Percentiles rank a stretch among this genome's conserved stretches.
phyloP scores from a whole-genome alignment of 2,329 filamentous ascomycete genomes.

The Elsinoe batatas region DNA sequence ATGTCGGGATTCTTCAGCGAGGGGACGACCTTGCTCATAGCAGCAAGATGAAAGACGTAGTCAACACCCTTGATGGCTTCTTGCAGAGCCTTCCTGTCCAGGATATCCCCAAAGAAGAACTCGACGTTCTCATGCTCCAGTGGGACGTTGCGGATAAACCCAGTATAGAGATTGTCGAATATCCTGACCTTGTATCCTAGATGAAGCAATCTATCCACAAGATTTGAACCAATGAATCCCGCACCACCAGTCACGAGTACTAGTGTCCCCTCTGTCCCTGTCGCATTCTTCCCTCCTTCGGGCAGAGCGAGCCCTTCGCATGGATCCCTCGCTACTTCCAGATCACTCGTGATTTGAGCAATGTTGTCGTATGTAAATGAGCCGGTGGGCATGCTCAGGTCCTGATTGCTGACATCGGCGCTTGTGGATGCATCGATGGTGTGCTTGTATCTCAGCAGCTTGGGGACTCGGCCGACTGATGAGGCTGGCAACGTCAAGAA shows the following conservation, averaged over 20 bases:
- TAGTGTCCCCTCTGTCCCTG: not conserved
- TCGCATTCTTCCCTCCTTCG: not conserved
- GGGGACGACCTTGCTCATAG: not conserved
- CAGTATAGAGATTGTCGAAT: not conserved
- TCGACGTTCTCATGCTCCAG: not conserved
- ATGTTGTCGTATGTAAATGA: not conserved
- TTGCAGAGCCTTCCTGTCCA: not conserved
- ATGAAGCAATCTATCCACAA: slow-evolving; percentile 22
- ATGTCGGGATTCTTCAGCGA: not conserved
- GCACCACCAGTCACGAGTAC: slow-evolving; percentile 25
- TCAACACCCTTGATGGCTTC: not conserved
- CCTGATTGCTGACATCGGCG: not conserved
- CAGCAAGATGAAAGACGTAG: not conserved
- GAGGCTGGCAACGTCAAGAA: not conserved
- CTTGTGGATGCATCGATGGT: not conserved
- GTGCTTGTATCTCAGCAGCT: not conserved
- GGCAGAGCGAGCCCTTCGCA: not conserved
- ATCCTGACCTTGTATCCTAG: slow-evolving; percentile 21
- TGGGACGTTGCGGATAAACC: not conserved
- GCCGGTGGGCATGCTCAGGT: not conserved
- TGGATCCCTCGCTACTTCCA: not conserved
- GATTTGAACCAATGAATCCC: slow-evolving; percentile 22
- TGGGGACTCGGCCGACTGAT: not conserved
- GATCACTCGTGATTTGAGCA: not conserved
- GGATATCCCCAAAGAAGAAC: not conserved